phyloP scores from a whole-genome alignment of 2,329 filamentous ascomycete genomes.

The Aureobasidium pullulans region DNA sequence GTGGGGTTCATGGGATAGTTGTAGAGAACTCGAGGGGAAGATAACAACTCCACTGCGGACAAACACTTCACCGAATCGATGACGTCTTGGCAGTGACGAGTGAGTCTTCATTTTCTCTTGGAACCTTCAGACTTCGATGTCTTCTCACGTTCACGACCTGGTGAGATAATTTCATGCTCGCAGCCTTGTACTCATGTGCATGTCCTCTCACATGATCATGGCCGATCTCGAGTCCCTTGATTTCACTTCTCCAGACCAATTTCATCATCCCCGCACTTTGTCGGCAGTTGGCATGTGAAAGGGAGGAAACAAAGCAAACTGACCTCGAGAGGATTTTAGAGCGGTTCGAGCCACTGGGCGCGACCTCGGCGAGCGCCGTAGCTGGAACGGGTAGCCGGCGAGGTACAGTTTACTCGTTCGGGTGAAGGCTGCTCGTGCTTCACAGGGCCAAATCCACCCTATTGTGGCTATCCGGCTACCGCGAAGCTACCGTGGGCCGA shows the following conservation, averaged over 20 bases:
- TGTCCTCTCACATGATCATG: constrained; percentile 4
- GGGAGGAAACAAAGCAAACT: constrained; percentile 9
- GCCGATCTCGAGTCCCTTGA: neutral
- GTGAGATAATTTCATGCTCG: neutral
- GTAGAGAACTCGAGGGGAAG: neutral
- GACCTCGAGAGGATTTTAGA: neutral
- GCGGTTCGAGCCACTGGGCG: neutral
- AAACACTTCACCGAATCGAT: neutral
- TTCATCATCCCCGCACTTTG: neutral
- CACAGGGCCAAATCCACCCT: neutral
- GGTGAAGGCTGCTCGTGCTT: neutral
- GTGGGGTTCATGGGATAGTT: neutral
- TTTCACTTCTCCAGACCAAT: neutral
- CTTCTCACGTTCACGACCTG: neutral
- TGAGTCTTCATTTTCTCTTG: neutral
- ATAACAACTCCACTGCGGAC: neutral
- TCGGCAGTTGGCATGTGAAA: constrained; percentile 12
- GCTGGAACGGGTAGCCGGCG: neutral
- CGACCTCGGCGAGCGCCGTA: neutral
- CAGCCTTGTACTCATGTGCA: neutral
- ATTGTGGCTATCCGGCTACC: constrained; percentile 3
- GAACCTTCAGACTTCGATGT: too few relatives aligned
- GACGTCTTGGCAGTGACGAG: constrained; percentile 2
- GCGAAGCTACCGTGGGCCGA: constrained; percentile 8
- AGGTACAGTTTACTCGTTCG: neutral